These are phyloP conservation scores for Copromyces sp. DNA, from an alignment of 495 filamentous ascomycete genomes.

Conservation along the genomic window DNA sequence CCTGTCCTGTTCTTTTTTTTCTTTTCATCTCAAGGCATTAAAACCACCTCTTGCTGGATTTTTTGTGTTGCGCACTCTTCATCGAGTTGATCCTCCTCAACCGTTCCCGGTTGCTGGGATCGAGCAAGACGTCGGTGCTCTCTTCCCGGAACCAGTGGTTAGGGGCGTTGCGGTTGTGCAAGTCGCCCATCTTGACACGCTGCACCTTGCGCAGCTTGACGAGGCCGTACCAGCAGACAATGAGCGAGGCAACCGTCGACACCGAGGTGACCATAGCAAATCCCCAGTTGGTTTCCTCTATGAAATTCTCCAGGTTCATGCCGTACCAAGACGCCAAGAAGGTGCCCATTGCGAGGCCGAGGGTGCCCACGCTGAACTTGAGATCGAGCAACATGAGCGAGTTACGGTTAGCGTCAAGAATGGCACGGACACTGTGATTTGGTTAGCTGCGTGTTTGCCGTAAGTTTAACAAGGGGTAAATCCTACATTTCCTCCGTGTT, in stretches of 20 bases:
- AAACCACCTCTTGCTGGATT: conserved; percentile 24
- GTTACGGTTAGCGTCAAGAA: conserved; percentile 96
- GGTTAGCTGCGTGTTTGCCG: background rate
- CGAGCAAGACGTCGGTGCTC: conserved; percentile 28
- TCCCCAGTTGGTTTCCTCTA: conserved; percentile 89
- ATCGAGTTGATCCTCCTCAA: conserved; percentile 35
- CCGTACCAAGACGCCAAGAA: conserved; percentile 95
- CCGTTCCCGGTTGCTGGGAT: conserved; percentile 37
- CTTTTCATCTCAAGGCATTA: background rate
- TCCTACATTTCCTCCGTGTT: conserved; percentile 97
- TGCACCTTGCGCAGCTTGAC: conserved; percentile 76
- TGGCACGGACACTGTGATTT: conserved; percentile 72
- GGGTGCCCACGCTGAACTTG: conserved; percentile 89
- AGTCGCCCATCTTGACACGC: conserved; percentile 70
- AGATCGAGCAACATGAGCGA: conserved; percentile 95
- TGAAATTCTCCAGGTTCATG: conserved; percentile 98
- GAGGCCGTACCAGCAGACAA: conserved; percentile 73
- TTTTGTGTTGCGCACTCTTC: conserved; percentile 26
- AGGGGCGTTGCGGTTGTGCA: conserved; percentile 18
- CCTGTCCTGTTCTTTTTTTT: background rate
- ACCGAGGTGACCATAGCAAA: conserved; percentile 63
- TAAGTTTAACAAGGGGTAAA: background rate
- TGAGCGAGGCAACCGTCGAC: conserved; percentile 60
- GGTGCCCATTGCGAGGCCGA: conserved; percentile 84
- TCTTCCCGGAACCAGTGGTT: conserved; percentile 37